Evolutionary conservation across 257 asterid species (phyloP).

Genomic region (Solanum pinnatisectum): DNA sequence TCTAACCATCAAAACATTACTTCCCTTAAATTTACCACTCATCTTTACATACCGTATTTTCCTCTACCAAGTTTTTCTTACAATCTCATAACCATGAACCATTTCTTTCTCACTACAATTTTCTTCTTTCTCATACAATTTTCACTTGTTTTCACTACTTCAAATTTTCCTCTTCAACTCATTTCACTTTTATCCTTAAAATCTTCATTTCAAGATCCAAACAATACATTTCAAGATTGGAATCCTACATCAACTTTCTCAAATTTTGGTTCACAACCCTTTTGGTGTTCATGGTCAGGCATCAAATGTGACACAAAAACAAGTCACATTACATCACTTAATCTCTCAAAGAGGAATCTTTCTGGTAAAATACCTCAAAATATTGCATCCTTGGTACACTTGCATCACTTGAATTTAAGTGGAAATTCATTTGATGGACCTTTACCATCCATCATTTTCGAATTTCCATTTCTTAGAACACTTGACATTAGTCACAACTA

Average conservation of each 20-base stretch:
- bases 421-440: constrained; percentile 55
- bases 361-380: constrained; percentile 54
- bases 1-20: constrained; percentile 40
- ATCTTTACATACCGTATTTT: not conserved
- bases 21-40: constrained; percentile 54
- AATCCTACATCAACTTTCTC: constrained; percentile 27
- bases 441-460: constrained; percentile 41
- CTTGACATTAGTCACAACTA: constrained; percentile 69
- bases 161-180: constrained; percentile 36
- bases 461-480: constrained; percentile 38
- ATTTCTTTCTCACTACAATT: not conserved
- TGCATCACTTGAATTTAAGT: constrained; percentile 64
- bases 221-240: constrained; percentile 57
- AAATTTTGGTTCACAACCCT: constrained; percentile 22
- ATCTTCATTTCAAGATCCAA: constrained; percentile 61
- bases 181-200: constrained; percentile 51
- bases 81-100: constrained; percentile 8
- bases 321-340: constrained; percentile 32
- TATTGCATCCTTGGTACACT: constrained; percentile 31
- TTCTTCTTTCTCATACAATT: constrained; percentile 7
- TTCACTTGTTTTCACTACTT: constrained; percentile 2
- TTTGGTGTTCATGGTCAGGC: constrained; percentile 85
- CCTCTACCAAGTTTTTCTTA: not conserved
- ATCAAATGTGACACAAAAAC: constrained; percentile 47
- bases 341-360: constrained; percentile 60